Evolutionary conservation across 2,329 filamentous ascomycete species (phyloP).

Genomic region (Orbilia brochopaga): DNA sequence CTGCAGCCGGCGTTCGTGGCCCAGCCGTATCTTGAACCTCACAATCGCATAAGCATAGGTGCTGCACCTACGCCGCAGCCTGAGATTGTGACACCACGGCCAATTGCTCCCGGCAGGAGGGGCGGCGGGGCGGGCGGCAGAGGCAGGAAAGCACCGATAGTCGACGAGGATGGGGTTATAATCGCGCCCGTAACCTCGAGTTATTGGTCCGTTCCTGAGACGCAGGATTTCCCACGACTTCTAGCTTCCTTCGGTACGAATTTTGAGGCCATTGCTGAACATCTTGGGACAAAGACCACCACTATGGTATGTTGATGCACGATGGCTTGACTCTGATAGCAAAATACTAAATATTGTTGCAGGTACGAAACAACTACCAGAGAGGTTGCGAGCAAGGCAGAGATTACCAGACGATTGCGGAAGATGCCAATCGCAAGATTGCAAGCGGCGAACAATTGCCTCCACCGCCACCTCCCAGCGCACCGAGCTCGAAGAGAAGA

Average conservation of each 20-base stretch:
- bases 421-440: conserved; percentile 67
- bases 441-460: conserved; percentile 66
- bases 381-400: conserved; percentile 68
- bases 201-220: conserved; percentile 86
- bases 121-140: conserved; percentile 27
- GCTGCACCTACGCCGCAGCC: conserved; percentile 35
- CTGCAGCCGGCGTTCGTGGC: conserved; percentile 26
- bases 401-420: conserved; percentile 68
- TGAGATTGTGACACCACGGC: conserved; percentile 40
- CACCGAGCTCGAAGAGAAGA: conserved; percentile 61
- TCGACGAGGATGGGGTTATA: conserved; percentile 63
- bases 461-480: conserved; percentile 66
- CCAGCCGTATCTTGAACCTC: conserved; percentile 34
- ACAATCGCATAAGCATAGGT: conserved; percentile 40
- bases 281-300: conserved; percentile 83
- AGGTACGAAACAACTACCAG: conserved; percentile 74
- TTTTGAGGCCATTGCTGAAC: conserved; percentile 74
- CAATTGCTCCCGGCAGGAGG: conserved; percentile 53
- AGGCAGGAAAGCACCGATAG: conserved; percentile 48
- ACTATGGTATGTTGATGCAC: conserved; percentile 71
- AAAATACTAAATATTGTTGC: conserved; percentile 54
- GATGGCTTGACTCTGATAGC: conserved; percentile 53
- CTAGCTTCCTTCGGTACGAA: conserved; percentile 79
- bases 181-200: conserved; percentile 68
- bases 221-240: conserved; percentile 75